Conservation (phyloP, 1,139 yeast species). For the Insectozyma bohioensis region DNA sequence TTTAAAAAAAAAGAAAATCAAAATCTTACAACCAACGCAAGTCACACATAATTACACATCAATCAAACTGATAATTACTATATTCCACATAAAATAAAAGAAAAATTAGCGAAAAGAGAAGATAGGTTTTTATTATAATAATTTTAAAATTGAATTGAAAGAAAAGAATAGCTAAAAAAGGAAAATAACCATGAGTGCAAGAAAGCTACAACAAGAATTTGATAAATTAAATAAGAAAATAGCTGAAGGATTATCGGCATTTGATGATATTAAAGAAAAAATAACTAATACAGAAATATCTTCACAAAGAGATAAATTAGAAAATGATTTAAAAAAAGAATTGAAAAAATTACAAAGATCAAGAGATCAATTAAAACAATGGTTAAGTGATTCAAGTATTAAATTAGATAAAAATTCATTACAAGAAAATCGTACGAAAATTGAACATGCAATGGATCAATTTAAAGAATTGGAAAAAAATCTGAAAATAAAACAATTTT, state of each 20-base stretch:
- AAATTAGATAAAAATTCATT: constrained; percentile 79
- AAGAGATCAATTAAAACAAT: constrained; percentile 93
- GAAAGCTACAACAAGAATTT: constrained; percentile 69
- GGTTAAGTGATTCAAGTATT: constrained; percentile 91
- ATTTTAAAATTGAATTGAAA: neutral
- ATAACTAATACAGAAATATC: constrained; percentile 78
- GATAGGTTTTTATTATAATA: too few relatives aligned
- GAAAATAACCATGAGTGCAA: constrained; percentile 35
- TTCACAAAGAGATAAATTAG: constrained; percentile 92
- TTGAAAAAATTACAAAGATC: constrained; percentile 92
- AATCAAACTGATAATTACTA: too few relatives aligned
- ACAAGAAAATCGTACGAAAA: constrained; percentile 76
- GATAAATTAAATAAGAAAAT: constrained; percentile 96
- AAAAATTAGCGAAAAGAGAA: too few relatives aligned
- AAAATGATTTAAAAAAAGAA: constrained; percentile 90
- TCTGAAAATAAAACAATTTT: constrained; percentile 93
- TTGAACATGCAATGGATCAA: constrained; percentile 94
- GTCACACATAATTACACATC: too few relatives aligned
- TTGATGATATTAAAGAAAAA: constrained; percentile 86
- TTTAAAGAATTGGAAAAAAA: constrained; percentile 94
- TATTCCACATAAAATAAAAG: too few relatives aligned
- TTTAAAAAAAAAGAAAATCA: too few relatives aligned
- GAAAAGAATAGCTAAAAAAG: constrained; percentile 1
- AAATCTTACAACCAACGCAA: constrained; percentile 2
- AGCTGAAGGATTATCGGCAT: constrained; percentile 85